Evolutionary conservation across 208 protist genomes (phyloP).

Genomic region (Novymonas esmeraldas): DNA sequence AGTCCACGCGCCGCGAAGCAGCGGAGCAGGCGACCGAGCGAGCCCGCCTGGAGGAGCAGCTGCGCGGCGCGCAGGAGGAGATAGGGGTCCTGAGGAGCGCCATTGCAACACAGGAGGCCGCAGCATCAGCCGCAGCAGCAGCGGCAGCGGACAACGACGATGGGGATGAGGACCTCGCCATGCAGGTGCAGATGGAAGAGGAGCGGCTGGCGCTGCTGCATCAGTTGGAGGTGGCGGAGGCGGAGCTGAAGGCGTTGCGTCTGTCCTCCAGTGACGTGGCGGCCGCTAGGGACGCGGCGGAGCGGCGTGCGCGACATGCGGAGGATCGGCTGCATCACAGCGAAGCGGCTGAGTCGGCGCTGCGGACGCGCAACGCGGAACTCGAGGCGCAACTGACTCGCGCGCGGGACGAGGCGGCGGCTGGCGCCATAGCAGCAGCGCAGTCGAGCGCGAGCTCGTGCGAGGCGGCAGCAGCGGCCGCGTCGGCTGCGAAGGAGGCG

Average conservation of each 20-base stretch:
- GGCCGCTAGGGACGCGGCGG: background rate
- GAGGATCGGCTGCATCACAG: background rate
- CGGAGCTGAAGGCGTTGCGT: constrained; percentile 9
- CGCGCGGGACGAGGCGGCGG: constrained; percentile 2
- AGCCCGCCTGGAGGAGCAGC: background rate
- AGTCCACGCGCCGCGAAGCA: background rate
- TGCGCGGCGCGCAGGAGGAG: constrained; percentile 2
- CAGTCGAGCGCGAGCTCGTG: background rate
- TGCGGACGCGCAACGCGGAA: constrained; percentile 3
- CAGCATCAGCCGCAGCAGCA: background rate
- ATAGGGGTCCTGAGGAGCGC: background rate
- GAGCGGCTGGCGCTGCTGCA: constrained; percentile 10
- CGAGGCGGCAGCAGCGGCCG: background rate
- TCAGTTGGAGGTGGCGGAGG: constrained; percentile 10
- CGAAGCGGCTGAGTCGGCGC: background rate
- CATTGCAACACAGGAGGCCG: background rate
- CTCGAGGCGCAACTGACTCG: background rate
- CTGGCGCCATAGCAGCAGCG: background rate
- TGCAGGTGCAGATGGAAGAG: constrained; percentile 21
- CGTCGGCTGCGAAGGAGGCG: background rate
- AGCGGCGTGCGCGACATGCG: constrained; percentile 4
- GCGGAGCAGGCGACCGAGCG: background rate
- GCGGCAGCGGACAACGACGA: background rate
- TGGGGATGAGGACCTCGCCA: constrained; percentile 20
- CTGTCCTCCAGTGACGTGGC: background rate